Evolutionary conservation across 805 yeast genomes (phyloP).

Genomic region (Ogataea nonfermentans): DNA sequence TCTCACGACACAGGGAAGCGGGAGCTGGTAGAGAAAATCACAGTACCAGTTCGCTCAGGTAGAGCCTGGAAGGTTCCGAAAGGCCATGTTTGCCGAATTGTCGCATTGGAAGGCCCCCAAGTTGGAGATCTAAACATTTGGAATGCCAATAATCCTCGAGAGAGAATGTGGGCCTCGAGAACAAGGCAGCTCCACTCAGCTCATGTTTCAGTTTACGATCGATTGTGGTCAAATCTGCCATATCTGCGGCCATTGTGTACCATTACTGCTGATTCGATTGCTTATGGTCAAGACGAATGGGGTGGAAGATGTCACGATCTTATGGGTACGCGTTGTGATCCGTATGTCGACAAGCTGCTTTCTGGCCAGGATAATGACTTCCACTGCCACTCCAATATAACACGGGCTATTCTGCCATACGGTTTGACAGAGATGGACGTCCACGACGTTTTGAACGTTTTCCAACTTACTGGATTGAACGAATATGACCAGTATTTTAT

Average conservation of each 20-base stretch:
- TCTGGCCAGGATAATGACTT: slow-evolving; percentile 64
- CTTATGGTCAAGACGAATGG: slow-evolving; percentile 59
- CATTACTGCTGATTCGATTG: slow-evolving; percentile 59
- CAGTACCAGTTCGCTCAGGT: slow-evolving; percentile 55
- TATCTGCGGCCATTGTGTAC: slow-evolving; percentile 63
- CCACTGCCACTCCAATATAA: slow-evolving; percentile 66
- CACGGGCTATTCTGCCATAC: slow-evolving; percentile 55
- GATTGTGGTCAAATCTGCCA: slow-evolving; percentile 67
- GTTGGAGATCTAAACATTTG: slow-evolving; percentile 69
- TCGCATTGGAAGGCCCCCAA: slow-evolving; percentile 69
- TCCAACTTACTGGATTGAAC: slow-evolving; percentile 66
- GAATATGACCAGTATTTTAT: slow-evolving; percentile 65
- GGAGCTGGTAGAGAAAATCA: slow-evolving; percentile 40
- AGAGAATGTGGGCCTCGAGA: slow-evolving; percentile 67
- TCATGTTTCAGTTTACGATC: slow-evolving; percentile 59
- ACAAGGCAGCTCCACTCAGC: slow-evolving; percentile 64
- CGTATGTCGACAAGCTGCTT: slow-evolving; percentile 61
- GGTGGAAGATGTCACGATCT: slow-evolving; percentile 67
- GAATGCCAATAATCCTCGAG: slow-evolving; percentile 60
- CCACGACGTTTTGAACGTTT: slow-evolving; percentile 67
- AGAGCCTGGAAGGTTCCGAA: slow-evolving; percentile 64
- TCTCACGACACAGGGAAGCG: slow-evolving; percentile 37
- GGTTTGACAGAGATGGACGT: slow-evolving; percentile 66
- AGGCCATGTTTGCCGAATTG: slow-evolving; percentile 54
- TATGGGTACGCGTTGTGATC: slow-evolving; percentile 68